Percentiles rank a stretch among this genome's conserved stretches.
phyloP scores from a whole-genome alignment of 805 yeast species.

The Brettanomyces nanus region DNA sequence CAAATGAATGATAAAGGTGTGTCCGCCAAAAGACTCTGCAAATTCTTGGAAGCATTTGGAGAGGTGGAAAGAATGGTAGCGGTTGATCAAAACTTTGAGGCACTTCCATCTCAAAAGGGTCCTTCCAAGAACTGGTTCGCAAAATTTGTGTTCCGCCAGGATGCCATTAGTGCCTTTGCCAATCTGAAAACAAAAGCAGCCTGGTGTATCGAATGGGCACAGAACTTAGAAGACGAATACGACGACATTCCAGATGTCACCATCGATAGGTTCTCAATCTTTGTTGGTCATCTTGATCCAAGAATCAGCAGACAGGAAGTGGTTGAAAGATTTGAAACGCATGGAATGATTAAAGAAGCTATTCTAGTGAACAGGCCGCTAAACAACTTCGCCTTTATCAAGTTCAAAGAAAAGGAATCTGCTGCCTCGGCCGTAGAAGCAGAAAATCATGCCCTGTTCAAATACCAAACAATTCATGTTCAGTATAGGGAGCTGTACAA shows the following conservation, averaged over 20 bases:
- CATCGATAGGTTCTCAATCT: slow-evolving; percentile 67
- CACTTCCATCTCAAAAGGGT: slow-evolving; percentile 9
- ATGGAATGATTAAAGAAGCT: slow-evolving; percentile 56
- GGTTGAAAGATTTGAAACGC: slow-evolving; percentile 49
- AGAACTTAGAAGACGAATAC: slow-evolving; percentile 53
- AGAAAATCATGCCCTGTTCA: slow-evolving; percentile 73
- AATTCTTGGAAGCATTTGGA: slow-evolving; percentile 48
- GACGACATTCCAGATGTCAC: slow-evolving; percentile 30
- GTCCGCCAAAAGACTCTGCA: slow-evolving; percentile 26
- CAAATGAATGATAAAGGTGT: slow-evolving; percentile 26
- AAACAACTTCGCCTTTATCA: slow-evolving; percentile 65
- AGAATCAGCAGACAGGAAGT: slow-evolving; percentile 49
- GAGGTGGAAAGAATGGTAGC: slow-evolving; percentile 63
- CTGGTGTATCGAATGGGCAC: slow-evolving; percentile 80
- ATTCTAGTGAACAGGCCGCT: slow-evolving; percentile 46
- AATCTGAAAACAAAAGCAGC: slow-evolving; percentile 44
- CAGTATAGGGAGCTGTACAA: slow-evolving; percentile 63
- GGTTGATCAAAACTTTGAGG: slow-evolving; percentile 26
- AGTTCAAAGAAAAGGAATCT: slow-evolving; percentile 53
- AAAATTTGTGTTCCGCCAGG: slow-evolving; percentile 74
- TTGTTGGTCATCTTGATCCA: slow-evolving; percentile 64
- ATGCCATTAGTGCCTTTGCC: slow-evolving; percentile 81
- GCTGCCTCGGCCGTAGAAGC: slow-evolving; percentile 85
- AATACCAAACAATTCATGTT: slow-evolving; percentile 73
- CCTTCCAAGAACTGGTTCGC: slow-evolving; percentile 48